Evolutionary conservation across 1,284 basidiomycete genomes (phyloP), one percentile per base, ranked within the genome.

Genomic region (Laetiporus sulphureus): DNA sequence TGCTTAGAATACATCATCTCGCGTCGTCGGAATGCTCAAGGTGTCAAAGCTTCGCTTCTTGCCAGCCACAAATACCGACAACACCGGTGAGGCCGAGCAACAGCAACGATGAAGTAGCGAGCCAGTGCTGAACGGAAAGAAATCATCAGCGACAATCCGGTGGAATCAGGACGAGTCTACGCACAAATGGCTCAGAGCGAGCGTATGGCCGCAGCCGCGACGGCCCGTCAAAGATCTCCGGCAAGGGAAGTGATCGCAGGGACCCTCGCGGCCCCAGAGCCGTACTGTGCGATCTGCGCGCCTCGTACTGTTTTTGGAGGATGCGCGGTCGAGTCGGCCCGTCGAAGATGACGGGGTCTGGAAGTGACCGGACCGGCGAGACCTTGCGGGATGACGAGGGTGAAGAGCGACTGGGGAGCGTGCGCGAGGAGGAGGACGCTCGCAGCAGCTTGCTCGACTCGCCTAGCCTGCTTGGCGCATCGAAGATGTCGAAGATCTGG

Each of bases 401-500:
- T n/a, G n/a, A n/a, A n/a, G n/a, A n/a, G 19, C 33, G 48, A 22
- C 34, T 36, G 12, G 46, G 24, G 27, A 36, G 31, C 13, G 47
- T 36, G 22, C 50, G 47, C 24, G 40, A 36, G 37, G 49, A 36
- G 21, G 48, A 41, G 16, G 45, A 44, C 25, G 16, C 36, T 15
- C 36, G 37, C 33, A 56, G 49, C 32, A 54, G 48, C 38, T 46
- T 52, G 49, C 52, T 54, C 19, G 56, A 55, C 46, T 57, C 57
- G 18, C 55, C 56, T 12, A 57, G 53, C 10, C 55, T 46, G 32
- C 42, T 46, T 12, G 59, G 59, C 18, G 54, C 59, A 44, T 61
- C 59, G 49, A 61, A 61, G 45, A 61, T 59, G 49, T 59, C 56
- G 44, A 54, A 45, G 41, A 59, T 58, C 15, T 37, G 41, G 33